Evolutionary conservation across 73 alveolate species (phyloP).

Genomic region (Blepharisma stoltei): DNA sequence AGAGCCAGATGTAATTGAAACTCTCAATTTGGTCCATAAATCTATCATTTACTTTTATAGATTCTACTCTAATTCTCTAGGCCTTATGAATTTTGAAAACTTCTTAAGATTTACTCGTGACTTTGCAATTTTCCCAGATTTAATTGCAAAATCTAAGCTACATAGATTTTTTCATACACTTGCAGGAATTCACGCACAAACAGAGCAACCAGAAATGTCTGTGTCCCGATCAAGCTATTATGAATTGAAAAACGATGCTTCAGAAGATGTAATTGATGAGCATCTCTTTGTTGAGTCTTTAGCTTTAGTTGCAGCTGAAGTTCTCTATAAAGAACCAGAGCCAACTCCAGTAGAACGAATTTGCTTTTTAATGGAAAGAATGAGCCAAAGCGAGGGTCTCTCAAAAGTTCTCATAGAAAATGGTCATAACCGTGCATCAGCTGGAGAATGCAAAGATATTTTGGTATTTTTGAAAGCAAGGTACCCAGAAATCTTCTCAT

Average conservation of each 20-base stretch:
- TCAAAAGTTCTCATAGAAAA: constrained; percentile 45
- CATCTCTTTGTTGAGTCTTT: constrained; percentile 78
- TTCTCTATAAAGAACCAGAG: constrained; percentile 55
- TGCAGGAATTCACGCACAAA: constrained; percentile 45
- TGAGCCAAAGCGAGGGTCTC: constrained; percentile 76
- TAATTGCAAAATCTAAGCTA: constrained; percentile 56
- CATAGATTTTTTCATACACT: constrained; percentile 59
- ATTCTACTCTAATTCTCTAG: constrained; percentile 49
- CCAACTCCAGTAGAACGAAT: constrained; percentile 59
- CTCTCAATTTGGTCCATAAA: constrained; percentile 63
- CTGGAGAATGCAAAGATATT: constrained; percentile 21
- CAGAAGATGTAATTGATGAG: constrained; percentile 65
- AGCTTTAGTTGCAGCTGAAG: constrained; percentile 69
- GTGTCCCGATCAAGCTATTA: constrained; percentile 7
- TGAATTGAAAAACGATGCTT: neutral
- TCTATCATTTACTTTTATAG: constrained; percentile 46
- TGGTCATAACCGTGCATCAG: constrained; percentile 40
- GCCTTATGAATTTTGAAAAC: constrained; percentile 52
- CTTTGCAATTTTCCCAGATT: constrained; percentile 74
- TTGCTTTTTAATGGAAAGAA: constrained; percentile 63
- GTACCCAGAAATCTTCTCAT: constrained; percentile 33
- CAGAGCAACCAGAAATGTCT: constrained; percentile 39
- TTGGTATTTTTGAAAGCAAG: constrained; percentile 5
- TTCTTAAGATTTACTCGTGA: constrained; percentile 69
- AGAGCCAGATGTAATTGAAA: constrained; percentile 64